A percentile compares a stretch with the other conserved stretches of the same genome.
These are phyloP conservation scores for Kurtzmaniella quercitrusa DNA, from an alignment of 1,139 yeast species.

Conservation along the genomic window DNA sequence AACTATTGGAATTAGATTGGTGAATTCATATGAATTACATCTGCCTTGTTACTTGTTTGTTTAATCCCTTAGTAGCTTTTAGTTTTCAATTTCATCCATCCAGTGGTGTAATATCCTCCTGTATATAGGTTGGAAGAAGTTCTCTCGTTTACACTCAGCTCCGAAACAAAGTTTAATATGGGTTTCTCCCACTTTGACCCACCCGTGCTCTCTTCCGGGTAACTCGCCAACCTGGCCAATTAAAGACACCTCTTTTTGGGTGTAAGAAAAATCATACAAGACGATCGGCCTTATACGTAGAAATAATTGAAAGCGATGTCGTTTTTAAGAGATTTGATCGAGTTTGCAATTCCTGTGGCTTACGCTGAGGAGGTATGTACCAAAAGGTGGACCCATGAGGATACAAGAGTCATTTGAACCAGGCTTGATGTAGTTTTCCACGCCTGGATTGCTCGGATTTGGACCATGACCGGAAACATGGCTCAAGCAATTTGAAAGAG, in stretches of 20 bases:
- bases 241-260: slow-evolving; percentile 10
- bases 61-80: no score
- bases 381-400: background rate
- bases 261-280: slow-evolving; percentile 1
- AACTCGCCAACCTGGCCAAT: slow-evolving; percentile 10
- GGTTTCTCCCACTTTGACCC: background rate
- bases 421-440: background rate
- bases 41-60: no score
- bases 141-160: no score
- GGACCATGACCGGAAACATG: background rate
- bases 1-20: no score
- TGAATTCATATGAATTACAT: no score
- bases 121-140: no score
- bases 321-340: slow-evolving; percentile 75
- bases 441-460: background rate
- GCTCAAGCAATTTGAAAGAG: no score
- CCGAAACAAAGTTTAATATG: no score
- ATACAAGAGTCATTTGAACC: background rate
- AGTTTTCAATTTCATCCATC: no score
- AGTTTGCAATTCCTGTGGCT: slow-evolving; percentile 78
- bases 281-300: slow-evolving; percentile 7
- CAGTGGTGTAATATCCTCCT: no score
- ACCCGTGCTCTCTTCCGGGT: slow-evolving; percentile 8
- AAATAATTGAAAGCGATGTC: slow-evolving; percentile 27
- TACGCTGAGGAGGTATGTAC: slow-evolving; percentile 74